phyloP scores from a whole-genome alignment of 2,329 filamentous ascomycete species.

The Lachnellula arida region DNA sequence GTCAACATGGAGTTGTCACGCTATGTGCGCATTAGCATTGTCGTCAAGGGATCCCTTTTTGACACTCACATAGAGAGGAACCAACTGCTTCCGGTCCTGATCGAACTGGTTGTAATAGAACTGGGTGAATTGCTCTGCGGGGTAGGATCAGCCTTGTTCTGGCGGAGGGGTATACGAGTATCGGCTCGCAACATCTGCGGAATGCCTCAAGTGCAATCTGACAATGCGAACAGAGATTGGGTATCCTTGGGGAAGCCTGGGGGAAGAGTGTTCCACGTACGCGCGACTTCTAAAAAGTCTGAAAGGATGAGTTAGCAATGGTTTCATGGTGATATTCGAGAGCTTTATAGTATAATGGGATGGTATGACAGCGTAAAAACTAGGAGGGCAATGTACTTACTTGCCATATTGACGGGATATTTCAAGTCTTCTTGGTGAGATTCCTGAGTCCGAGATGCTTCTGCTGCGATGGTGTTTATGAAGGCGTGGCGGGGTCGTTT shows the following conservation, averaged over 20 bases:
- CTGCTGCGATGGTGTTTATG: background rate
- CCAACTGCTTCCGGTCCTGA: slow-evolving; percentile 58
- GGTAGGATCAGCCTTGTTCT: slow-evolving; percentile 16
- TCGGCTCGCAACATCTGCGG: background rate
- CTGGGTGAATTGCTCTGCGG: slow-evolving; percentile 74
- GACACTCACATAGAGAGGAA: slow-evolving; percentile 71
- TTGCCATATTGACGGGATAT: slow-evolving; percentile 26
- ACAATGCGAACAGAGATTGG: background rate
- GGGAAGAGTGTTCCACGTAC: slow-evolving; percentile 31
- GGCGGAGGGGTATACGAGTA: background rate
- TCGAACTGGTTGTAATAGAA: slow-evolving; percentile 94
- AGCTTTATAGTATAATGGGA: background rate
- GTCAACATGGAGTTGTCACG: slow-evolving; percentile 86
- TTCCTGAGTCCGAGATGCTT: background rate
- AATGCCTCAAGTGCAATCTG: background rate
- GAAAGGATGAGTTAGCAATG: slow-evolving; percentile 18
- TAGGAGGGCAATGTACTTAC: slow-evolving; percentile 20
- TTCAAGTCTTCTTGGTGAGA: background rate
- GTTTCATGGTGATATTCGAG: background rate
- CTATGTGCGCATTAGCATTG: slow-evolving; percentile 42
- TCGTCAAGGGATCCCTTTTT: background rate
- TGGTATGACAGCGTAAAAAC: background rate
- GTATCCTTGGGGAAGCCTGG: background rate
- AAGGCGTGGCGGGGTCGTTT: slow-evolving; percentile 12
- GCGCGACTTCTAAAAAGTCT: slow-evolving; percentile 39